Evolutionary conservation across 1,284 basidiomycete species (phyloP).

Genomic region (Fomes fomentarius): DNA sequence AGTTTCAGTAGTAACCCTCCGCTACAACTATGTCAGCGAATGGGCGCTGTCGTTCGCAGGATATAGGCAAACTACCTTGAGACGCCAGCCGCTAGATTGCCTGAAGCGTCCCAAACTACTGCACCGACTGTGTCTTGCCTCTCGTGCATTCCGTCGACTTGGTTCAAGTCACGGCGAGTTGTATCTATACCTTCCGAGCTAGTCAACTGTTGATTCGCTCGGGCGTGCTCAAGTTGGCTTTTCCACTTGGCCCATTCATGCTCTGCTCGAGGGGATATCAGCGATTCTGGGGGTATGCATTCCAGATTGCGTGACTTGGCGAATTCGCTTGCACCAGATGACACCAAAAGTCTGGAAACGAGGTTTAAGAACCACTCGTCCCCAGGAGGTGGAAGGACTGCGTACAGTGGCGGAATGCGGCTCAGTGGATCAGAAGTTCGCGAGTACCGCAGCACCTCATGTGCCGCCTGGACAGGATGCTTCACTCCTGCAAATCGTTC

Average conservation of each 20-base stretch:
- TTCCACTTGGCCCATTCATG: slow-evolving; percentile 69
- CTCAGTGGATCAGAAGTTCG: slow-evolving; percentile 53
- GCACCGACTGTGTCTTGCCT: slow-evolving; percentile 81
- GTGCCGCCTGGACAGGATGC: slow-evolving; percentile 67
- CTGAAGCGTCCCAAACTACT: slow-evolving; percentile 49
- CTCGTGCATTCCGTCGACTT: slow-evolving; percentile 28
- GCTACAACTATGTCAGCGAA: slow-evolving; percentile 38
- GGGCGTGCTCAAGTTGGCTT: slow-evolving; percentile 37
- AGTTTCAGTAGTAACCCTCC: slow-evolving; percentile 75
- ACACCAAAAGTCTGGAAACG: slow-evolving; percentile 47
- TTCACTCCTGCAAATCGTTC: slow-evolving; percentile 50
- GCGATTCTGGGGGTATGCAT: slow-evolving; percentile 40
- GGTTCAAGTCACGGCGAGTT: neutral
- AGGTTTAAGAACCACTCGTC: neutral
- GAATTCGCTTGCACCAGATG: slow-evolving; percentile 56
- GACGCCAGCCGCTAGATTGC: slow-evolving; percentile 66
- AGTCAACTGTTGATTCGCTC: neutral
- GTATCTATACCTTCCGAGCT: neutral
- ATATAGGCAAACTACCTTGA: slow-evolving; percentile 54
- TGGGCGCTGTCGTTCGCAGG: neutral
- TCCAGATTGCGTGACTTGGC: slow-evolving; percentile 38
- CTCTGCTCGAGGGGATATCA: slow-evolving; percentile 52
- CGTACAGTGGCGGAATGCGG: slow-evolving; percentile 69
- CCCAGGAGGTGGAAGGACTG: neutral
- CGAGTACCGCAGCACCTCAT: slow-evolving; percentile 56